Base-by-base conservation (phyloP, 768 basidiomycete genomes). In the Mrakia blollopis region DNA sequence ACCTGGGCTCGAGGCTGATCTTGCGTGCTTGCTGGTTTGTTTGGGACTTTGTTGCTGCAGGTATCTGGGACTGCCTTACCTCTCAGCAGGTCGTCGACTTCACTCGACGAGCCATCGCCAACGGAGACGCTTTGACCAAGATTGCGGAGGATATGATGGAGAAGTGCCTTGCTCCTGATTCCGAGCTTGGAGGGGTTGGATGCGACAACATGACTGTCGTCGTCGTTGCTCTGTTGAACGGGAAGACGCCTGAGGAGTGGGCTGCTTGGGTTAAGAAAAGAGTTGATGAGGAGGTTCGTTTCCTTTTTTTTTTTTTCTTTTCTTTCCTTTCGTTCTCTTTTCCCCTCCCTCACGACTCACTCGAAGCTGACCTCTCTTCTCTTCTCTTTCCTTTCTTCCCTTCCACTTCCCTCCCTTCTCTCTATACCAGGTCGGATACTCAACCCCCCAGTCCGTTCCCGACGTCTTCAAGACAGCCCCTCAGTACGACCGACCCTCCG, bases 171-270 rank as follows among this genome's bases (percentile, higher is more conserved):
- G 95, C 97, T 32, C 95, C 95, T 0, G 94, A 97, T 82, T 92
- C 92, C 1, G 90, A 91, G 32, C 91, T 91, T 50, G 92, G 92
- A 68, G 97, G 97, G 18, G 92, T 98, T 79, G 97, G 97, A 28
- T 98, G 96, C 83, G 97, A 99, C 85, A 98, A 99, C 86, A 99
- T 99, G 97, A 99, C 97, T 0, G 86, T 97, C 69, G 87, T 98
- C 80, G 88, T 99, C 72, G 88, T 98, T 76, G 97, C 93, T 10
- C 84, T 99, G 63, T 87, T 95, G 44, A 88, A 91, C 79, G 95
- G 92, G 57, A 89, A 89, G 78, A 92, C 93, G n/a, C 89, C 90
- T 83, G 91, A 92, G 79, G 89, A 94, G 82, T 98, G 97, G 97
- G 92, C 92, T 81, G 83, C 87, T 52, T 98, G 96, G 96, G 84